Percentiles rank a stretch among this genome's conserved stretches.
Conservation (phyloP, 1,139 yeast species). For the Magnusiomyces tetraspermus region DNA sequence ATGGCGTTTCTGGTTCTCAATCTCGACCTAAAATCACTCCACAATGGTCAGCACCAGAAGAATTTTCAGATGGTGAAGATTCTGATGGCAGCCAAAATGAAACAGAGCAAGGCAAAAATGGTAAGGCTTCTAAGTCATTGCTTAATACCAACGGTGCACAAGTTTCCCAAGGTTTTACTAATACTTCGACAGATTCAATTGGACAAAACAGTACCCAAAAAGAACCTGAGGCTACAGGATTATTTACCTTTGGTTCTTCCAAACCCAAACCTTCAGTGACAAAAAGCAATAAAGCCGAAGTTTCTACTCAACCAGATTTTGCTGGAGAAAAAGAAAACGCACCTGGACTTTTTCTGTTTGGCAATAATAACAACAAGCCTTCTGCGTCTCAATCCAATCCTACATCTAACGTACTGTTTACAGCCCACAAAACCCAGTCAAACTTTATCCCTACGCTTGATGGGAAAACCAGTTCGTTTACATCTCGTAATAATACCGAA, state of each 20-base stretch:
- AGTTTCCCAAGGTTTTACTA: background rate
- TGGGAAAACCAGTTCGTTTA: too few species aligned
- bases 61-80: background rate
- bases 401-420: too few species aligned
- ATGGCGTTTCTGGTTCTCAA: slow-evolving; percentile 5
- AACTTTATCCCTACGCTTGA: too few species aligned
- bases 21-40: slow-evolving; percentile 8
- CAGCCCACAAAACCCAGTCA: too few species aligned
- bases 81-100: slow-evolving; percentile 10
- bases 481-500: too few species aligned
- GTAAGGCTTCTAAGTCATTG: background rate
- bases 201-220: background rate
- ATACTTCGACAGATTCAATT: background rate
- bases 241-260: background rate
- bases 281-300: too few species aligned
- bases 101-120: slow-evolving; percentile 5
- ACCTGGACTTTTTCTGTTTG: too few species aligned
- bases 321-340: too few species aligned
- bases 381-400: too few species aligned
- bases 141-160: background rate
- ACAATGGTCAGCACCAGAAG: slow-evolving; percentile 9
- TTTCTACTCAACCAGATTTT: too few species aligned
- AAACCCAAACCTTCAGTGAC: too few species aligned
- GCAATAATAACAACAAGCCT: too few species aligned
- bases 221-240: background rate